phyloP scores from a whole-genome alignment of 225 moss, liverwort and hornwort genomes.

The Thuidium tamariscinum region DNA sequence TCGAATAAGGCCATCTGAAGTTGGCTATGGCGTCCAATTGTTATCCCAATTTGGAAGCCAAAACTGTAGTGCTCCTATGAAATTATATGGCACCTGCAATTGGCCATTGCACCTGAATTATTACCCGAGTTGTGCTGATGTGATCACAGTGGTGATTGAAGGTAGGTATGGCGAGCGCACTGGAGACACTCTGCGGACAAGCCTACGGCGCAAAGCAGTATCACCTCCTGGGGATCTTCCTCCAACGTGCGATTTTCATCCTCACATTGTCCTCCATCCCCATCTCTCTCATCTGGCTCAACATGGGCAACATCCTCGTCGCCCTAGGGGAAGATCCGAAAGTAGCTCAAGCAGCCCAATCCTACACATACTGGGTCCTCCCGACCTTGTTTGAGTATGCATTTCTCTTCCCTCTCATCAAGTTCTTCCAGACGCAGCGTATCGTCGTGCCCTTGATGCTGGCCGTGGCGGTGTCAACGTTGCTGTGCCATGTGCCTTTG shows the following conservation, averaged over 20 bases:
- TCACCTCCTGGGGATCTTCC: slow-evolving; percentile 23
- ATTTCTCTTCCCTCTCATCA: neutral
- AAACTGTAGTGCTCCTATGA: neutral
- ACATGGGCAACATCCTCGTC: slow-evolving; percentile 17
- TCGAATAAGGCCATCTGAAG: neutral
- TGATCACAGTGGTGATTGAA: neutral
- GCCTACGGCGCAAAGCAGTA: slow-evolving; percentile 40
- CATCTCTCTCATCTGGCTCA: slow-evolving; percentile 11
- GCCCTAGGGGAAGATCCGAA: slow-evolving; percentile 7
- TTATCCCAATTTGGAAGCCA: too few species aligned
- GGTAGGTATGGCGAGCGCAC: slow-evolving; percentile 24
- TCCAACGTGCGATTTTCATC: slow-evolving; percentile 26
- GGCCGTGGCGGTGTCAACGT: neutral
- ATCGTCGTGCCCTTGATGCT: slow-evolving; percentile 13
- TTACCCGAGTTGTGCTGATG: neutral
- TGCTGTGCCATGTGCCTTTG: slow-evolving; percentile 10
- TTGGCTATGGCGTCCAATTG: neutral
- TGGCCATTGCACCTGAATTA: neutral
- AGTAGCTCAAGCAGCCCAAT: neutral
- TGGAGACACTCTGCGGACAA: slow-evolving; percentile 50
- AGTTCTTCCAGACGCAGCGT: slow-evolving; percentile 36
- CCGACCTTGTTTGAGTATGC: neutral
- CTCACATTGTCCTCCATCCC: neutral
- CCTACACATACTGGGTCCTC: neutral
- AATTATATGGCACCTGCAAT: neutral